Evolutionary conservation across 2,329 filamentous ascomycete species (phyloP), one percentile per base, ranked within the genome.

Genomic region (Rasamsonia emersonii): DNA sequence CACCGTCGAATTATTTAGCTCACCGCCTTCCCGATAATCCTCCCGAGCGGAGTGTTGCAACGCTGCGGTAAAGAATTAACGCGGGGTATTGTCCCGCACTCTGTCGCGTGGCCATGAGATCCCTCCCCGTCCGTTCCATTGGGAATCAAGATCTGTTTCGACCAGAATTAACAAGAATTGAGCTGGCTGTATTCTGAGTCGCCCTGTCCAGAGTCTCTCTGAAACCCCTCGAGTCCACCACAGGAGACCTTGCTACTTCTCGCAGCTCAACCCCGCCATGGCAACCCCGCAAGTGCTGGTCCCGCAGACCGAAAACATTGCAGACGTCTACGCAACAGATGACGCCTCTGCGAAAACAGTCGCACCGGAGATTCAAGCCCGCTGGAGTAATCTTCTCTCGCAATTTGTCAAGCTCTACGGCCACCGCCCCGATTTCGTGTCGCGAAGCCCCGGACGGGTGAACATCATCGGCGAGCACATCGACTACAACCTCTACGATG

Each of bases 401-500:
- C 71, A 71, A 44, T 96, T 96, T 62, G 67, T 78, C 44, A 61
- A 71, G 36, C 65, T 64, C 24, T 93, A 89, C 61, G 79, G 77
- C 45, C 70, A 75, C 31, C 64, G 70, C 10, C 78, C 88, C 23
- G 73, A 82, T 37, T 95, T 94, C 50, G 77, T 96, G 13, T 76
- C 89, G 7, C 79, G 91, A 41, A 94, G 88, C 34, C 91, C 91
- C 1, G 91, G 91, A 38, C 77, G 91, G 45, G 91, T 98, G 45
- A 96, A 96, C 66, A 91, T 98, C 53, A 95, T 98, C 55, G 91
- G 91, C 59, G 91, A 98, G 71, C 91, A 98, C 66, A 94, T 98
- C 51, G 91, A 98, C 67, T 98, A 98, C 66, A 94, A 86, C 9
- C 75, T 98, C 13, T 98, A 96, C 68, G 80, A 91, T 47, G 88